Evolutionary conservation across 2,329 filamentous ascomycete genomes (phyloP).

Genomic region (Curvularia spicifera): DNA sequence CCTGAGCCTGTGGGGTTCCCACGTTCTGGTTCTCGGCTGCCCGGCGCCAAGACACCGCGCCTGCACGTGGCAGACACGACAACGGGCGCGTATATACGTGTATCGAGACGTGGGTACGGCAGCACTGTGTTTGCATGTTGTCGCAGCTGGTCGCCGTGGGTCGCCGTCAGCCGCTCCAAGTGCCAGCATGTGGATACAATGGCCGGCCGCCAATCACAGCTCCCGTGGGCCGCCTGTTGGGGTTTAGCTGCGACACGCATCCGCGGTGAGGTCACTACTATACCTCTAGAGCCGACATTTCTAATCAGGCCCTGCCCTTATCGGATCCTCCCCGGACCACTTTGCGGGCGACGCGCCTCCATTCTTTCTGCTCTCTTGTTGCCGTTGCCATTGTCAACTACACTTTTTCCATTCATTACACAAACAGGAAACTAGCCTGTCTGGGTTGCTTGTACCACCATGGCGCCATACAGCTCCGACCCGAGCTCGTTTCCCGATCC

Average conservation of each 20-base stretch:
- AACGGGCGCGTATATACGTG: not conserved
- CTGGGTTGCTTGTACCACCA: conserved; percentile 12
- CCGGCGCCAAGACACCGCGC: conserved; percentile 3
- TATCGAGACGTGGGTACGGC: not conserved
- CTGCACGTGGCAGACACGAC: not conserved
- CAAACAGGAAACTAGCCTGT: not conserved
- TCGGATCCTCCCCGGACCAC: conserved; percentile 21
- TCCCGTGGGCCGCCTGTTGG: conserved; percentile 8
- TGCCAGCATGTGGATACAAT: not conserved
- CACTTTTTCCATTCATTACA: conserved; percentile 2
- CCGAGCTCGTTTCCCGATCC: conserved; percentile 57
- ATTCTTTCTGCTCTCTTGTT: conserved; percentile 4
- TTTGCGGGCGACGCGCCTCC: conserved; percentile 20
- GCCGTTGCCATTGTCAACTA: conserved; percentile 12
- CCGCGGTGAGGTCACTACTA: conserved; percentile 28
- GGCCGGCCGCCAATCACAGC: not conserved
- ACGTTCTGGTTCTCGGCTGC: conserved; percentile 11
- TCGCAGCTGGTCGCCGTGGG: not conserved
- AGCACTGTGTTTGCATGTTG: not conserved
- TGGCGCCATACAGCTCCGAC: conserved; percentile 36
- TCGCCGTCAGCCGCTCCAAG: not conserved
- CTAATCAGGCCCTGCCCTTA: conserved; percentile 36
- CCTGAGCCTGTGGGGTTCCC: conserved; percentile 14
- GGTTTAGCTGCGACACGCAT: conserved; percentile 18
- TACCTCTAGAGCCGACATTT: conserved; percentile 24